Percentiles rank a stretch among this genome's conserved stretches.
phyloP scores from a whole-genome alignment of 2,329 filamentous ascomycete species.

The Colletotrichum sp. region DNA sequence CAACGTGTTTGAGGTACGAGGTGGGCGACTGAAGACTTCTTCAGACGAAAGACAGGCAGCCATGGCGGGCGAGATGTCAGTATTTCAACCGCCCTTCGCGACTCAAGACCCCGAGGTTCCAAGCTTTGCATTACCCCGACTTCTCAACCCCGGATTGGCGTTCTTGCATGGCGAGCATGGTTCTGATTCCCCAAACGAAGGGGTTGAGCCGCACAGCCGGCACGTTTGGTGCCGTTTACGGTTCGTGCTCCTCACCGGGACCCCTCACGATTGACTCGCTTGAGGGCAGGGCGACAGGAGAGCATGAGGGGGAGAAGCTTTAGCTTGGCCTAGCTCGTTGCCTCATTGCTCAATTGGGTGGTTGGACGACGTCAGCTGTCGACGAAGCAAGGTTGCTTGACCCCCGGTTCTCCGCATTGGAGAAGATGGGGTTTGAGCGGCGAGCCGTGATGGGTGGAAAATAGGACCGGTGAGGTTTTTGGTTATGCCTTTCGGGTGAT shows the following conservation, averaged over 20 bases:
- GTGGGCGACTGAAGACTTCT: not conserved
- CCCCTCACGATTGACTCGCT: not conserved
- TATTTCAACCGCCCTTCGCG: not conserved
- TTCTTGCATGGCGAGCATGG: not conserved
- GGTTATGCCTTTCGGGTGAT: not conserved
- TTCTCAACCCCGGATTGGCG: not conserved
- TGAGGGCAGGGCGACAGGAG: not conserved
- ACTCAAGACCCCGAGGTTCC: not conserved
- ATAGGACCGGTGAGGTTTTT: not conserved
- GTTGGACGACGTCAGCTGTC: not conserved
- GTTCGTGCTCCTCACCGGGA: not conserved
- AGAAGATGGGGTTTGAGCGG: not conserved
- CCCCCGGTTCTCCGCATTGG: not conserved
- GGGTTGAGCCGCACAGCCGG: not conserved
- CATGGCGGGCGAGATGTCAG: not conserved
- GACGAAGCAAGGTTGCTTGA: not conserved
- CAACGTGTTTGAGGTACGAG: not conserved
- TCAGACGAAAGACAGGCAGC: not conserved
- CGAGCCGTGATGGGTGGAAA: slow-evolving; percentile 11
- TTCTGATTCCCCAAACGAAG: not conserved
- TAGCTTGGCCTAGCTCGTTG: not conserved
- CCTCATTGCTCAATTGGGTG: not conserved
- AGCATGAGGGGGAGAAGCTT: not conserved
- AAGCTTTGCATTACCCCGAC: not conserved
- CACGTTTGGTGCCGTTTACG: not conserved